A percentile compares a stretch with the other conserved stretches of the same genome.
phyloP scores from a whole-genome alignment of 495 filamentous ascomycete species.

The Rostrohypoxylon terebratum region DNA sequence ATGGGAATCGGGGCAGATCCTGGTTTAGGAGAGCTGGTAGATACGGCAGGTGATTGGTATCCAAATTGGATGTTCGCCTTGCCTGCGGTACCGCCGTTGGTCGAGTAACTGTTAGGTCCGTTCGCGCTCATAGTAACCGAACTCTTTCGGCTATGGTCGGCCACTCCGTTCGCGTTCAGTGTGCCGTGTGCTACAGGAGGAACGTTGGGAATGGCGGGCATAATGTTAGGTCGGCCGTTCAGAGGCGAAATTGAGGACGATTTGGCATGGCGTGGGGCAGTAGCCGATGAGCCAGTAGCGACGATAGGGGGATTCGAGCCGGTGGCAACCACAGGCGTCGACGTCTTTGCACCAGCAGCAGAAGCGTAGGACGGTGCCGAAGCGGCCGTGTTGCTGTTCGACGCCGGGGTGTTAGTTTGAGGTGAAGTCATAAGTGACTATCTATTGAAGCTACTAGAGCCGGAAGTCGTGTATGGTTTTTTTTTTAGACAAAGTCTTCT shows the following conservation, averaged over 20 bases:
- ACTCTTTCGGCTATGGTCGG: conserved; percentile 82
- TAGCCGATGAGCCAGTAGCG: conserved; percentile 72
- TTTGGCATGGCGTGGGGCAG: conserved; percentile 82
- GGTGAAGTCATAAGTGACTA: conserved; percentile 63
- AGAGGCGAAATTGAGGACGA: conserved; percentile 78
- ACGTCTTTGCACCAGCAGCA: conserved; percentile 79
- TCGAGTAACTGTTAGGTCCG: conserved; percentile 76
- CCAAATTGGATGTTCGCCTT: conserved; percentile 81
- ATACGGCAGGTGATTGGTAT: conserved; percentile 77
- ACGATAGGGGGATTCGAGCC: conserved; percentile 73
- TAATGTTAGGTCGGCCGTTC: conserved; percentile 82
- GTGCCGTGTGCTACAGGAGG: conserved; percentile 69
- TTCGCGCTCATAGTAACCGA: conserved; percentile 89
- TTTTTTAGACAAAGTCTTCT: conserved; percentile 17
- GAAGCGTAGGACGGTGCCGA: conserved; percentile 75
- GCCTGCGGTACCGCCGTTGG: conserved; percentile 75
- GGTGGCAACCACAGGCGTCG: conserved; percentile 75
- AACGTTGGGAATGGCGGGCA: conserved; percentile 71
- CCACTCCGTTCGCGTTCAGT: conserved; percentile 66
- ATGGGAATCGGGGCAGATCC: conserved; percentile 74
- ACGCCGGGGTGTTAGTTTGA: conserved; percentile 64
- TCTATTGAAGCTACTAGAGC: conserved; percentile 49
- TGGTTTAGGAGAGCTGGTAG: conserved; percentile 68
- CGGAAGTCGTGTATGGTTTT: conserved; percentile 10
- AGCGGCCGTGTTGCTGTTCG: conserved; percentile 70